Conservation (phyloP, 208 protist genomes). For the Trypanosoma mega region DNA sequence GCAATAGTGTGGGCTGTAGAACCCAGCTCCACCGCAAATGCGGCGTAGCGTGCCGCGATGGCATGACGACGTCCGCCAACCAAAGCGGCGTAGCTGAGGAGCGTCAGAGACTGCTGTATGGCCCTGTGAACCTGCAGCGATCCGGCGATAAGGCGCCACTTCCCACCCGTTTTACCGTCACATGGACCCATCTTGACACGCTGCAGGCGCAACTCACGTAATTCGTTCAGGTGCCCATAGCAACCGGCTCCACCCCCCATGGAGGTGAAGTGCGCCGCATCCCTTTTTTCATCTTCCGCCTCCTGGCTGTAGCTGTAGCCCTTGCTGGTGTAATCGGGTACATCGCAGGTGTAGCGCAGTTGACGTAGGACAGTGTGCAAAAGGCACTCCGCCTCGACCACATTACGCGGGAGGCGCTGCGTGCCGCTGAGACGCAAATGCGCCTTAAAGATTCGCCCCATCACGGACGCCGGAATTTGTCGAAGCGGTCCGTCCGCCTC, state of each 20-base stretch:
- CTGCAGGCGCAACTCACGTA: constrained; percentile 25
- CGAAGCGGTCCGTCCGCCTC: neutral
- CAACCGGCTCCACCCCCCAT: constrained; percentile 31
- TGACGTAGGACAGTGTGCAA: constrained; percentile 60
- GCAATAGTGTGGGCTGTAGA: constrained; percentile 16
- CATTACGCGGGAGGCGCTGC: constrained; percentile 36
- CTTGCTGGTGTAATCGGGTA: too few relatives aligned
- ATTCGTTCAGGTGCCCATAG: constrained; percentile 38
- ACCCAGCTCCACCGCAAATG: constrained; percentile 43
- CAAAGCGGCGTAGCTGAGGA: constrained; percentile 66
- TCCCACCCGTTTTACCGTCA: neutral
- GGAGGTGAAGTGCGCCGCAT: constrained; percentile 12
- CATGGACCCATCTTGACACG: constrained; percentile 14
- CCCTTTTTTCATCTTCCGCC: constrained; percentile 14
- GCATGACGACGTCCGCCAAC: constrained; percentile 45
- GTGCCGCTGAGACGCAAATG: constrained; percentile 54
- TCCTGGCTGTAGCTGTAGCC: too few relatives aligned
- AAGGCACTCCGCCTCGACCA: constrained; percentile 56
- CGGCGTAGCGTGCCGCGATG: constrained; percentile 60
- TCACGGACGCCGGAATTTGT: neutral
- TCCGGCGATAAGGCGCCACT: constrained; percentile 5
- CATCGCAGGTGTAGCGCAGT: constrained; percentile 74
- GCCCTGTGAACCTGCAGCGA: constrained; percentile 6
- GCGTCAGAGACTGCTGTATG: constrained; percentile 28
- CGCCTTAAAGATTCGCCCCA: constrained; percentile 29